A percentile compares a stretch with the other conserved stretches of the same genome.
Evolutionary conservation across 2,329 filamentous ascomycete species (phyloP).

Genomic region (Fusarium ramigenum): DNA sequence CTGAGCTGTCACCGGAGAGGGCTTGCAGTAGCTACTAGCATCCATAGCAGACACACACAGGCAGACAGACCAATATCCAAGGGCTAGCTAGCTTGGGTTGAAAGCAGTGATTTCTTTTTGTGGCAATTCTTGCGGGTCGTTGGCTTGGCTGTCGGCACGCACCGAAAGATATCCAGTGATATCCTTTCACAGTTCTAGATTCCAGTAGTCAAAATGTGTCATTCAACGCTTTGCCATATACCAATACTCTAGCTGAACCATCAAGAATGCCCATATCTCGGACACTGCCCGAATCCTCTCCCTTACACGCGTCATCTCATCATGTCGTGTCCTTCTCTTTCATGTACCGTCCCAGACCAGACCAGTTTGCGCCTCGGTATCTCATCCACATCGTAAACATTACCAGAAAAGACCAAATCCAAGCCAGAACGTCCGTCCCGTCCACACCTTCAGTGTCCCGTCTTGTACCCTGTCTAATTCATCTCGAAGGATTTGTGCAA

Average conservation of each 20-base stretch:
- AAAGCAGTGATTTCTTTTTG: slow-evolving; percentile 12
- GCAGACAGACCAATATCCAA: background rate
- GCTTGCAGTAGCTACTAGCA: background rate
- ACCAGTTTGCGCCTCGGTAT: slow-evolving; percentile 34
- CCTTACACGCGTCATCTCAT: slow-evolving; percentile 10
- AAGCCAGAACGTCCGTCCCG: slow-evolving; percentile 7
- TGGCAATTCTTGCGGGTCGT: slow-evolving; percentile 12
- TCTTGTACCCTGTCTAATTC: background rate
- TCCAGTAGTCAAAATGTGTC: background rate
- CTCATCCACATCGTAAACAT: background rate
- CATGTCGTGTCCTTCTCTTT: slow-evolving; percentile 3
- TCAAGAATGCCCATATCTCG: slow-evolving; percentile 13
- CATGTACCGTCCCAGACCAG: background rate
- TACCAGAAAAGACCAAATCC: background rate
- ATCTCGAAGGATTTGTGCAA: slow-evolving; percentile 2
- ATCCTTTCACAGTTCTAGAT: background rate
- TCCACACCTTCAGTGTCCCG: slow-evolving; percentile 9
- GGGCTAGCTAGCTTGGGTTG: background rate
- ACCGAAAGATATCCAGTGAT: slow-evolving; percentile 4
- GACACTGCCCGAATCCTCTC: slow-evolving; percentile 30
- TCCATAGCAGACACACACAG: background rate
- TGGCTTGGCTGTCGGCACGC: slow-evolving; percentile 7
- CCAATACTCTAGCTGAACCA: background rate
- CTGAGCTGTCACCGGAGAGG: slow-evolving; percentile 4
- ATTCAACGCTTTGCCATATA: slow-evolving; percentile 5